Evolutionary conservation across 2,329 filamentous ascomycete genomes (phyloP), one percentile per base, ranked within the genome.

Genomic region (Penicillium sumatraense): DNA sequence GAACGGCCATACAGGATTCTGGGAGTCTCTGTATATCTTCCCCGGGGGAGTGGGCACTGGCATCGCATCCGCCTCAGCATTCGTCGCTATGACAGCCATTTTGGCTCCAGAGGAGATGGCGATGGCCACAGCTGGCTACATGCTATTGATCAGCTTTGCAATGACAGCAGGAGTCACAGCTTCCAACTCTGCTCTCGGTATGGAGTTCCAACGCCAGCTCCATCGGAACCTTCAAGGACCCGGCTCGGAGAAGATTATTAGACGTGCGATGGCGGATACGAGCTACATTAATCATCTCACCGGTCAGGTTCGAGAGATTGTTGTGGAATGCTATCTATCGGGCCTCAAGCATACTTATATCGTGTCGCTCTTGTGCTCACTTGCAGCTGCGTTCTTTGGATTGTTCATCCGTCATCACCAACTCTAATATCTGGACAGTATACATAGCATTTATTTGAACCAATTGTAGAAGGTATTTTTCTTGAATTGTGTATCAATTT

Each of bases 1-100:
- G 87, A 78, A 82, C 10, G 86, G 85, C 0, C 58, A 84, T 27
- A 88, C 84, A 0, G 79, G 78, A 7, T 78, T 79, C 61, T 72
- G 72, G 56, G 83, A 86, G 58, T 83, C 83, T 0, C 65, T 88
- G 0, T 85, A 86, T 54, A 86, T 88, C 21, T 72, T 86, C 5
- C 85, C 85, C 0, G 71, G 83, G 1, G 82, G 83, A 0, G 75
- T 85, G 49, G 82, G 81, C 0, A 78, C 77, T 0, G 82, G 82
- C 0, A 74, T 82, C 29, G 71, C 77, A 0, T 68, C 72, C 1
- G 76, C 77, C 0, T 74, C 80, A 0, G 70, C 76, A 0, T 84
- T 85, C 57, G 75, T 85, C 9, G 75, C 74, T 2, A 72, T 85
- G 54, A 79, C 80, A 1, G 74, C 79, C 3, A 74, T 76, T 13